A percentile compares a stretch with the other conserved stretches of the same genome.
Evolutionary conservation across 2,329 filamentous ascomycete species (phyloP).

Genomic region (Colletotrichum sp.): DNA sequence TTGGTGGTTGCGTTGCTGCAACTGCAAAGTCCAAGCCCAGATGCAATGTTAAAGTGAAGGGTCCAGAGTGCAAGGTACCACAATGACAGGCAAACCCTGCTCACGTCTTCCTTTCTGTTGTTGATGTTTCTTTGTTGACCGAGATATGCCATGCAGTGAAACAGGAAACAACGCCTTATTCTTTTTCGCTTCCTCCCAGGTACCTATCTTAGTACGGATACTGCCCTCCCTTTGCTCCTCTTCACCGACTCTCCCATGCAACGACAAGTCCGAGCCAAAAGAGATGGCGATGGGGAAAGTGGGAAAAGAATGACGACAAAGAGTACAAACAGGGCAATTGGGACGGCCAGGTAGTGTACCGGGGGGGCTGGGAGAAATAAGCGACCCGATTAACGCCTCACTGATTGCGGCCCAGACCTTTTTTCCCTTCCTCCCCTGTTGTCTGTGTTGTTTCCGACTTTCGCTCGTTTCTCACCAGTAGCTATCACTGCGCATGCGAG

Average conservation of each 20-base stretch:
- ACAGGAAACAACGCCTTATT: neutral
- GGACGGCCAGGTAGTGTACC: neutral
- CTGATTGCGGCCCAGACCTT: neutral
- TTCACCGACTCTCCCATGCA: constrained; percentile 1
- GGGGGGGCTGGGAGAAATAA: constrained; percentile 3
- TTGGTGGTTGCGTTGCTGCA: neutral
- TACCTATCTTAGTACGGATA: neutral
- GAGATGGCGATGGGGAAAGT: neutral
- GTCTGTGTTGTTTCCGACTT: neutral
- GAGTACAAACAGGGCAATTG: neutral
- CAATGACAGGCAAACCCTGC: neutral
- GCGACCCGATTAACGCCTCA: constrained; percentile 13
- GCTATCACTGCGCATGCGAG: neutral
- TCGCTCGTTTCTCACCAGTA: neutral
- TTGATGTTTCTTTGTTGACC: constrained; percentile 13
- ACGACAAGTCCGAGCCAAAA: neutral
- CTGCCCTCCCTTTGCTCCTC: neutral
- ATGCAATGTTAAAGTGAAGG: neutral
- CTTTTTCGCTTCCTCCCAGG: neutral
- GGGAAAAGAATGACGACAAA: constrained; percentile 19
- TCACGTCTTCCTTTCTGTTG: neutral
- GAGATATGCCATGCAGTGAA: neutral
- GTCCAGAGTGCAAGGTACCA: neutral
- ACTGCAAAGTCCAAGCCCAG: neutral
- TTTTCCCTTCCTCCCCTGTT: neutral